A percentile compares a stretch with the other conserved stretches of the same genome.
Evolutionary conservation across 2,329 filamentous ascomycete genomes (phyloP).

Genomic region (Ilyonectria sp.): DNA sequence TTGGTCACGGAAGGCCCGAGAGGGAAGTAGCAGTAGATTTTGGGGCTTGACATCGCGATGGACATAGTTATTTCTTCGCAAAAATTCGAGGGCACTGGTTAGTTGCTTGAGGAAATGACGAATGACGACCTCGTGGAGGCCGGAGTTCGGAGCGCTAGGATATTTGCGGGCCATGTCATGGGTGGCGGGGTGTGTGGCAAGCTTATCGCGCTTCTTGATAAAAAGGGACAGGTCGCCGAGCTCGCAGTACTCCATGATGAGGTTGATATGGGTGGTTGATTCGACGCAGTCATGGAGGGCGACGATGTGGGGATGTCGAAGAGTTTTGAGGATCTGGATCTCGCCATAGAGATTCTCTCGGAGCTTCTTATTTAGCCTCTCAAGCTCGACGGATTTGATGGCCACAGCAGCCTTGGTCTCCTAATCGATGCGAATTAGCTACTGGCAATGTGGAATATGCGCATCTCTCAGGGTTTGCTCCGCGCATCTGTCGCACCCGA

Average conservation of each 20-base stretch:
- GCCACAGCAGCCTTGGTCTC: slow-evolving; percentile 87
- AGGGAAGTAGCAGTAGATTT: slow-evolving; percentile 91
- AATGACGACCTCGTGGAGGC: slow-evolving; percentile 96
- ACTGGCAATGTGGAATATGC: slow-evolving; percentile 21
- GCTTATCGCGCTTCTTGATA: slow-evolving; percentile 92
- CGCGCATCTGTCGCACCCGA: slow-evolving; percentile 13
- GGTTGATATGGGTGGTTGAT: slow-evolving; percentile 88
- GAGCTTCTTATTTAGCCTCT: slow-evolving; percentile 93
- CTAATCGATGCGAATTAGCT: slow-evolving; percentile 60
- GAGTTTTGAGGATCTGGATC: slow-evolving; percentile 93
- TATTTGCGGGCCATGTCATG: slow-evolving; percentile 95
- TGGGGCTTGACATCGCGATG: slow-evolving; percentile 98
- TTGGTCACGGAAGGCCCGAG: slow-evolving; percentile 77
- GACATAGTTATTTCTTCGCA: slow-evolving; percentile 88
- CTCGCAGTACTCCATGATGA: slow-evolving; percentile 99
- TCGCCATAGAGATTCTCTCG: slow-evolving; percentile 96
- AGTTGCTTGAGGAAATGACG: slow-evolving; percentile 98
- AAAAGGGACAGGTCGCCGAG: slow-evolving; percentile 95
- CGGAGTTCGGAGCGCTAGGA: slow-evolving; percentile 84
- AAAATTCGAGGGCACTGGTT: slow-evolving; percentile 89
- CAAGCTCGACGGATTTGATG: slow-evolving; percentile 95
- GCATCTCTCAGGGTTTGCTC: not conserved
- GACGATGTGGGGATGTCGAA: slow-evolving; percentile 97
- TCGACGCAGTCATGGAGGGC: slow-evolving; percentile 96
- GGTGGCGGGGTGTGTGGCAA: slow-evolving; percentile 84